Conservation (phyloP, 1,284 basidiomycete genomes). For the Ustilago crameri region DNA sequence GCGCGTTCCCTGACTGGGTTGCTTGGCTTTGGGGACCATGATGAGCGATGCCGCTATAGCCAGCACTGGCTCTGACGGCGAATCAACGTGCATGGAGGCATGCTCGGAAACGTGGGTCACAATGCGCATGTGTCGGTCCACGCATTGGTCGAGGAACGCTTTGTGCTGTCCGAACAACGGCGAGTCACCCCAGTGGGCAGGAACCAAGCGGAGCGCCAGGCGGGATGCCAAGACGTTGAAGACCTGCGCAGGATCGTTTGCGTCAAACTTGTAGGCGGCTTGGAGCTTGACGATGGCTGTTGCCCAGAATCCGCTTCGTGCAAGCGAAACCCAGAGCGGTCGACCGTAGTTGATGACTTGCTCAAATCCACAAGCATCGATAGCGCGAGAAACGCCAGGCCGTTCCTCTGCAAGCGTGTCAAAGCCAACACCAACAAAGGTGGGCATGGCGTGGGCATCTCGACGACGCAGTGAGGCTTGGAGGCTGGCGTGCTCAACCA, state of each 20-base stretch:
- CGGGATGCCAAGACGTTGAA: conserved; percentile 14
- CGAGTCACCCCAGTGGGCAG: not conserved
- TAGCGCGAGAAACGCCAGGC: not conserved
- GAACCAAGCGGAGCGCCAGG: conserved; percentile 6
- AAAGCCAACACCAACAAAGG: conserved; percentile 5
- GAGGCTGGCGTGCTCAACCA: not conserved
- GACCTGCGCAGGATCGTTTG: not conserved
- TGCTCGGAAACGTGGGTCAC: not conserved
- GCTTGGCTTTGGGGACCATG: conserved; percentile 9
- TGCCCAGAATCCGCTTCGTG: not conserved
- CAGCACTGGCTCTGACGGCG: conserved; percentile 10
- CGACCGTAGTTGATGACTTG: not conserved
- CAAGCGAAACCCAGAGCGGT: conserved; percentile 12
- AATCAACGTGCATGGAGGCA: not conserved
- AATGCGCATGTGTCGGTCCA: conserved; percentile 15
- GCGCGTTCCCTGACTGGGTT: not conserved
- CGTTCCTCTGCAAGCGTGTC: not conserved
- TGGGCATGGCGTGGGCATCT: not conserved
- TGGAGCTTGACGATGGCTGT: conserved; percentile 8
- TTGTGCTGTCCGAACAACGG: conserved; percentile 1
- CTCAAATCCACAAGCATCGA: not conserved
- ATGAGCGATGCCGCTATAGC: conserved; percentile 12
- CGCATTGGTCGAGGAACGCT: not conserved
- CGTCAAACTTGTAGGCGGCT: not conserved
- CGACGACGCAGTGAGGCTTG: not conserved